phyloP scores from a whole-genome alignment of 140 eudicot species.

The Stevia rebaudiana region DNA sequence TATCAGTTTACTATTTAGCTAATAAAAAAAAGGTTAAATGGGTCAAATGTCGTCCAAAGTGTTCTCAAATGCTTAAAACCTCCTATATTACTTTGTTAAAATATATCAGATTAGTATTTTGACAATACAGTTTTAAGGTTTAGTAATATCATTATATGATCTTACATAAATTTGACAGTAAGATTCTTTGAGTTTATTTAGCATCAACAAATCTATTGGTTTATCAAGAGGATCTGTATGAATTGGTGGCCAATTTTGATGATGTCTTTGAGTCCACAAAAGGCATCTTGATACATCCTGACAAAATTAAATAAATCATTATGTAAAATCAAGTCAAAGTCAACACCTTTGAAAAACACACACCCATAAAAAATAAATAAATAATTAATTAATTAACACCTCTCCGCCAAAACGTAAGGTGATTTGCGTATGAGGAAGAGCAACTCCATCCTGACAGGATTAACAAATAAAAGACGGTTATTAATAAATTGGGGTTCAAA shows the following conservation, averaged over 20 bases:
- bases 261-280: slow-evolving; percentile 98
- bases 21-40: not conserved
- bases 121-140: not conserved
- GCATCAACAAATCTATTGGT: slow-evolving; percentile 82
- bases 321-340: not conserved
- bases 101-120: not conserved
- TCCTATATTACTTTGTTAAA: not conserved
- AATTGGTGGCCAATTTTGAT: slow-evolving; percentile 97
- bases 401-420: slow-evolving; percentile 88
- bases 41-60: not conserved
- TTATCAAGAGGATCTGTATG: slow-evolving; percentile 82
- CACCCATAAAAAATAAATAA: not conserved
- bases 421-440: slow-evolving; percentile 80
- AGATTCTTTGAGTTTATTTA: slow-evolving; percentile 86
- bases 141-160: slow-evolving; percentile 1
- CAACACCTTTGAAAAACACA: slow-evolving; percentile 1
- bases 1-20: not conserved
- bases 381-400: slow-evolving; percentile 33
- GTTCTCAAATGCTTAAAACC: not conserved
- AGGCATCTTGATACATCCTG: slow-evolving; percentile 98
- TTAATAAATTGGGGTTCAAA: slow-evolving; percentile 4
- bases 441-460: slow-evolving; percentile 79
- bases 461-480: slow-evolving; percentile 1
- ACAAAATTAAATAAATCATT: slow-evolving; percentile 6
- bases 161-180: slow-evolving; percentile 63